These are phyloP conservation scores for Daedaleopsis sinensis DNA, from an alignment of 768 basidiomycete species.

Conservation along the genomic window DNA sequence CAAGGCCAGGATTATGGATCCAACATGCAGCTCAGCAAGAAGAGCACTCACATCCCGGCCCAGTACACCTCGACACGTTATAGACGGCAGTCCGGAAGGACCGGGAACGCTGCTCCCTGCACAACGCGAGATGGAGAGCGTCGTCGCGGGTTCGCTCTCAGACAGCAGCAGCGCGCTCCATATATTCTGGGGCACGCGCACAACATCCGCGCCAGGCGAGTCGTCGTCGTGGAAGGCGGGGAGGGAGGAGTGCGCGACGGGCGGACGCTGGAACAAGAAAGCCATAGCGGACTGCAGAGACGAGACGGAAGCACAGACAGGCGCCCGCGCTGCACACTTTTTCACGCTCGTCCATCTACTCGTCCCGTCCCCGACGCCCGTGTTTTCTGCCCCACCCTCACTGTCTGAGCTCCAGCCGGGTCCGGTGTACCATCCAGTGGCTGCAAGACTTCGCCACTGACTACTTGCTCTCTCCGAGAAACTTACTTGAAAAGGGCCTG, in stretches of 20 bases:
- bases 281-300: constrained; percentile 14
- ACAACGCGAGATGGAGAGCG: constrained; percentile 18
- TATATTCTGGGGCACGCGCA: constrained; percentile 14
- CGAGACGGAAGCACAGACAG: not conserved
- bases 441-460: constrained; percentile 1
- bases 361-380: constrained; percentile 7
- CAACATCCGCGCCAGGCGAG: constrained; percentile 1
- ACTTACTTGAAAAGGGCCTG: not conserved
- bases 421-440: not conserved
- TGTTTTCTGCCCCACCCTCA: not conserved
- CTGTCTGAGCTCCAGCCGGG: not conserved
- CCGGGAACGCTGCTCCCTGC: not conserved
- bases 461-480: not conserved
- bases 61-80: constrained; percentile 37
- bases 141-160: constrained; percentile 6
- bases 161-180: constrained; percentile 14
- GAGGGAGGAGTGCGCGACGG: constrained; percentile 1
- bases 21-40: constrained; percentile 22
- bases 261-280: constrained; percentile 26
- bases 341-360: constrained; percentile 16
- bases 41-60: constrained; percentile 42
- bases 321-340: constrained; percentile 21
- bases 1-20: not conserved
- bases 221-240: constrained; percentile 15
- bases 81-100: constrained; percentile 10